Evolutionary conservation across 2,329 filamentous ascomycete species (phyloP).

Genomic region (Hymenoscyphus fraxineus): DNA sequence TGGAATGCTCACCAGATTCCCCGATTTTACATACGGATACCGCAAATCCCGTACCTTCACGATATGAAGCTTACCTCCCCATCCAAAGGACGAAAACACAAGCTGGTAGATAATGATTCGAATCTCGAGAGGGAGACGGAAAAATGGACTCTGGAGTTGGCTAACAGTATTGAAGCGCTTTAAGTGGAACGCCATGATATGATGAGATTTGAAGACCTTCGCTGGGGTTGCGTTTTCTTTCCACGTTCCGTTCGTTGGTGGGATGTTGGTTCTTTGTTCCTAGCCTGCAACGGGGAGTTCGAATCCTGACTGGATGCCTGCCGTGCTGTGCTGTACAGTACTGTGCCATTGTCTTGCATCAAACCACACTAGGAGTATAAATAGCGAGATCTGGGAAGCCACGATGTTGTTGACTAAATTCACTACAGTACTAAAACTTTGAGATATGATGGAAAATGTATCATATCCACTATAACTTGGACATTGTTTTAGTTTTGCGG

Average conservation of each 20-base stretch:
- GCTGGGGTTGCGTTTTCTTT: background rate
- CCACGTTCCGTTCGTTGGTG: background rate
- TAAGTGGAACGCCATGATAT: background rate
- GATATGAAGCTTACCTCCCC: background rate
- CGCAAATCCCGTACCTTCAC: background rate
- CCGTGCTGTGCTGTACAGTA: too few relatives aligned
- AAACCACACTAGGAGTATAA: too few relatives aligned
- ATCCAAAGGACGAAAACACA: background rate
- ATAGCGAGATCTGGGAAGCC: too few relatives aligned
- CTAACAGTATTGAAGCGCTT: background rate
- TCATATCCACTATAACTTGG: too few relatives aligned
- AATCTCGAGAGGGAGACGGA: background rate
- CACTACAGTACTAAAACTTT: too few relatives aligned
- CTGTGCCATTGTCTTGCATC: too few relatives aligned
- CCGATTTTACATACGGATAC: background rate
- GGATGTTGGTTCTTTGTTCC: background rate
- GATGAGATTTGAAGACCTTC: background rate
- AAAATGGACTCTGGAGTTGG: background rate
- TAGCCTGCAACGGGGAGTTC: background rate
- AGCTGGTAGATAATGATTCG: conserved; percentile 1
- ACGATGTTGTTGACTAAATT: too few relatives aligned
- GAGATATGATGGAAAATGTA: too few relatives aligned
- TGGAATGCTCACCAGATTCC: background rate
- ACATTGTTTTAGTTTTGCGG: too few relatives aligned
- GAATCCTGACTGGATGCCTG: too few relatives aligned